Percentiles rank a stretch among this genome's conserved stretches.
Evolutionary conservation across 768 basidiomycete species (phyloP).

Genomic region (Tricholoma bakamatsutake): DNA sequence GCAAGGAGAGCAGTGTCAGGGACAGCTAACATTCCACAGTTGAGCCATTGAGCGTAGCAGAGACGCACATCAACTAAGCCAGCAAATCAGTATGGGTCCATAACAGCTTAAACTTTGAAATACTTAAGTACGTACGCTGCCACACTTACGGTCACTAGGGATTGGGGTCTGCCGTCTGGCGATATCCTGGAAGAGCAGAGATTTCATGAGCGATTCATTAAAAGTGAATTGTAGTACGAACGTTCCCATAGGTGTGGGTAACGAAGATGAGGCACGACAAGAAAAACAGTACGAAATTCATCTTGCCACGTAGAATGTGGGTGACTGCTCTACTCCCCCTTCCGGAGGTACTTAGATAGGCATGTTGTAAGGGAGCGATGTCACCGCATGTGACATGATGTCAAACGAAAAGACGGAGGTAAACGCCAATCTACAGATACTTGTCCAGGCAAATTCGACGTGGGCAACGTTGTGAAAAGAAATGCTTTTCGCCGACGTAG

Average conservation of each 20-base stretch:
- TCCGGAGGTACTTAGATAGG: background rate
- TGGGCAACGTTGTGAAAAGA: no score
- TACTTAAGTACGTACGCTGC: background rate
- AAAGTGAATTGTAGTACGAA: background rate
- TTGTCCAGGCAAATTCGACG: no score
- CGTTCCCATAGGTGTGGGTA: background rate
- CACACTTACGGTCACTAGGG: background rate
- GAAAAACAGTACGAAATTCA: background rate
- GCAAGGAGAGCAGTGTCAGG: background rate
- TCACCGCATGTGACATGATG: no score
- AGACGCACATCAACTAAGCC: constrained; percentile 41
- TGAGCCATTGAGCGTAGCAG: constrained; percentile 39
- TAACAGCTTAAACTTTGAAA: background rate
- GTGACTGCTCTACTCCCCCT: background rate
- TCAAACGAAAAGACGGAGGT: no score
- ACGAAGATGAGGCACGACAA: background rate
- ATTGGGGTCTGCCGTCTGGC: background rate
- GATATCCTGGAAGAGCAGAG: background rate
- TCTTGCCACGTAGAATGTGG: background rate
- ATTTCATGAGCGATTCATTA: background rate
- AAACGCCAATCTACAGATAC: no score
- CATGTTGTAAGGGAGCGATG: no score
- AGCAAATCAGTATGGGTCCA: constrained; percentile 1
- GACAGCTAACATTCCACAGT: constrained; percentile 34
- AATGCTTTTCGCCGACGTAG: no score